Evolutionary conservation across 805 yeast species (phyloP).

Genomic region (Metschnikowia cerradonensis): DNA sequence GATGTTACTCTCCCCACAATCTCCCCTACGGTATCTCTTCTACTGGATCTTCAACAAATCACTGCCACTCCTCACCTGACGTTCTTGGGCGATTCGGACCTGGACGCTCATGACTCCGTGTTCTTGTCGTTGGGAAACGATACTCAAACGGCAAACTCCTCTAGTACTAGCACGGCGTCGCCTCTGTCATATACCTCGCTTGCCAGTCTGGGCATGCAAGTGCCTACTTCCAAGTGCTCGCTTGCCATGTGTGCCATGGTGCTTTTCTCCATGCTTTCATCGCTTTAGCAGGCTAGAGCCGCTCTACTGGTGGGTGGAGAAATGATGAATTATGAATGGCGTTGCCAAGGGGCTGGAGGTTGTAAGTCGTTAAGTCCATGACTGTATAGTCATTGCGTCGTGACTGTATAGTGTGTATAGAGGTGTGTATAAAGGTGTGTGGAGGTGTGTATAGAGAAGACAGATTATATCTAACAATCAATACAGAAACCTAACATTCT

Average conservation of each 20-base stretch:
- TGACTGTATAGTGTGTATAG: too few species aligned
- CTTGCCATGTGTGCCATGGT: neutral
- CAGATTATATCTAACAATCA: too few species aligned
- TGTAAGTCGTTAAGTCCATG: too few species aligned
- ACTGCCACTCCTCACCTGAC: conserved; percentile 6
- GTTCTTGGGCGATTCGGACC: neutral
- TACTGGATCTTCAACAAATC: conserved; percentile 16
- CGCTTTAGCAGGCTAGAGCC: neutral
- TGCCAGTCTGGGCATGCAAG: neutral
- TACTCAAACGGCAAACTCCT: conserved; percentile 3
- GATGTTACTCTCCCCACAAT: conserved; percentile 6
- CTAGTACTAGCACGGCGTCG: neutral
- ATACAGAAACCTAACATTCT: too few species aligned
- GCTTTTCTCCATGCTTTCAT: neutral
- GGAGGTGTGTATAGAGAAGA: too few species aligned
- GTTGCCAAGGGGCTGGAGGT: neutral
- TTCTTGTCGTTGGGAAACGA: conserved; percentile 4
- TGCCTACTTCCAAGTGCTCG: neutral
- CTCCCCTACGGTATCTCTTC: conserved; percentile 8
- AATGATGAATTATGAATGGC: neutral
- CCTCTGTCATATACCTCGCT: neutral
- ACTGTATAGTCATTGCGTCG: too few species aligned
- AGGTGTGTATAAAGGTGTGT: too few species aligned
- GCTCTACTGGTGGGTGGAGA: neutral
- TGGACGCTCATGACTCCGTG: neutral